phyloP scores from a whole-genome alignment of 2,329 filamentous ascomycete genomes.

The Aspergillus floridensis region DNA sequence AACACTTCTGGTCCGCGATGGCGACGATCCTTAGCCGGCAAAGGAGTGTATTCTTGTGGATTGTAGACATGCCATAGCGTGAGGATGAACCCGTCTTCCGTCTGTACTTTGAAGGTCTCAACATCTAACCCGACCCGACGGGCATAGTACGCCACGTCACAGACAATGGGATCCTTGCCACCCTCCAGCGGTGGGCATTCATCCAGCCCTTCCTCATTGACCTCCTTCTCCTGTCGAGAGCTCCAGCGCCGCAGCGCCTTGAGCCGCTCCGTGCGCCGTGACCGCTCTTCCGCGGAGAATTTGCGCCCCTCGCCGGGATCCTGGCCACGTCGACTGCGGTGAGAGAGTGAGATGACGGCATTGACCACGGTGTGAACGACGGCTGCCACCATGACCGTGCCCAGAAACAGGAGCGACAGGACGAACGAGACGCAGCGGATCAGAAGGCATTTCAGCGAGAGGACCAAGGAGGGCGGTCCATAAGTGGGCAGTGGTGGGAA shows the following conservation, averaged over 20 bases:
- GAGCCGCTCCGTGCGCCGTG: constrained; percentile 56
- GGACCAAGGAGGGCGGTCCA: constrained; percentile 66
- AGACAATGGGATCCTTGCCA: constrained; percentile 72
- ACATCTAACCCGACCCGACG: constrained; percentile 81
- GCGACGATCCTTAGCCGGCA: constrained; percentile 44
- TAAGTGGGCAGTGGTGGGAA: constrained; percentile 85
- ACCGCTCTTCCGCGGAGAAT: constrained; percentile 71
- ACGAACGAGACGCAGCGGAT: constrained; percentile 70
- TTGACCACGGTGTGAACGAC: constrained; percentile 67
- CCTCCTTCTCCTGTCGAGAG: constrained; percentile 40
- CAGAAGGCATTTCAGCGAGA: constrained; percentile 62
- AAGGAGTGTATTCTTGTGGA: constrained; percentile 66
- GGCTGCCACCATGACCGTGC: constrained; percentile 71
- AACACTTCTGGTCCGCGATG: constrained; percentile 64
- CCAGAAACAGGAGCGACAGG: constrained; percentile 73
- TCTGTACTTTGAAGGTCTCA: constrained; percentile 80
- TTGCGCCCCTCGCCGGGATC: constrained; percentile 62
- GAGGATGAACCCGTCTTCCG: constrained; percentile 90
- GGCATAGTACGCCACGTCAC: constrained; percentile 83
- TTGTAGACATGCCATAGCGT: constrained; percentile 87
- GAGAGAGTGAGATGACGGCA: constrained; percentile 48
- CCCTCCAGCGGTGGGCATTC: constrained; percentile 75
- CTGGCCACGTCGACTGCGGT: constrained; percentile 54
- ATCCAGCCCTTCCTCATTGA: constrained; percentile 37
- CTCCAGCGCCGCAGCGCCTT: constrained; percentile 64